phyloP scores from a whole-genome alignment of 352 stramenopile species.

The Aphanomyces euteiches region DNA sequence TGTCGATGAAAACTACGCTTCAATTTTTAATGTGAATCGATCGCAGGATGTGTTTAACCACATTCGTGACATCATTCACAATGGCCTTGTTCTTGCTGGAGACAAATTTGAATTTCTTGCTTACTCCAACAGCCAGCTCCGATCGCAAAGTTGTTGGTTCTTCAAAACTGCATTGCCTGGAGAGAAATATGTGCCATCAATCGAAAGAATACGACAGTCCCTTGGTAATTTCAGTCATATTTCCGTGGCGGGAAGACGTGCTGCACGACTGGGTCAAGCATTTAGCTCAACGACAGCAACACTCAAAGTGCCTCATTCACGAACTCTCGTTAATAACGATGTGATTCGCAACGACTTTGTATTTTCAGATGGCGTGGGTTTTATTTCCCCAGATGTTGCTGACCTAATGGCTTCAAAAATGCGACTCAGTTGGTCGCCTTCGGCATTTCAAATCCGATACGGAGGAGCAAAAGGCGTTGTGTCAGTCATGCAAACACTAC shows the following conservation, averaged over 20 bases:
- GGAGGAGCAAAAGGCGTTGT: constrained; percentile 22
- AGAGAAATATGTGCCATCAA: not conserved
- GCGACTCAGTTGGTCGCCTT: not conserved
- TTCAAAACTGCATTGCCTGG: not conserved
- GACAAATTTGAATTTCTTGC: constrained; percentile 19
- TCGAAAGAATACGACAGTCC: not conserved
- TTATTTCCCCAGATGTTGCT: constrained; percentile 1
- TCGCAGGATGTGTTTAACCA: not conserved
- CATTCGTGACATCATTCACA: not conserved
- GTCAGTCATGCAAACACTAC: not conserved
- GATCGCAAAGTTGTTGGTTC: constrained; percentile 27
- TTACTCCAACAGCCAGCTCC: constrained; percentile 20
- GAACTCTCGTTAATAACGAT: not conserved
- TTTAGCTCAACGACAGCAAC: constrained; percentile 11
- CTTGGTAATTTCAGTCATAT: constrained; percentile 14
- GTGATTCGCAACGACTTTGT: constrained; percentile 9
- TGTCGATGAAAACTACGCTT: constrained; percentile 23
- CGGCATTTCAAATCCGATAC: constrained; percentile 27
- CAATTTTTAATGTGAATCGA: not conserved
- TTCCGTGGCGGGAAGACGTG: constrained; percentile 5
- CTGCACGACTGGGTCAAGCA: constrained; percentile 20
- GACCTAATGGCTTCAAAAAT: not conserved
- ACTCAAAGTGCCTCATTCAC: not conserved
- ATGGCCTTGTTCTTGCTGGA: constrained; percentile 6
- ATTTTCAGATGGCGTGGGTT: constrained; percentile 25